Evolutionary conservation across 2,329 filamentous ascomycete species (phyloP).

Genomic region (Pseudopyrenochaeta lycopersici): DNA sequence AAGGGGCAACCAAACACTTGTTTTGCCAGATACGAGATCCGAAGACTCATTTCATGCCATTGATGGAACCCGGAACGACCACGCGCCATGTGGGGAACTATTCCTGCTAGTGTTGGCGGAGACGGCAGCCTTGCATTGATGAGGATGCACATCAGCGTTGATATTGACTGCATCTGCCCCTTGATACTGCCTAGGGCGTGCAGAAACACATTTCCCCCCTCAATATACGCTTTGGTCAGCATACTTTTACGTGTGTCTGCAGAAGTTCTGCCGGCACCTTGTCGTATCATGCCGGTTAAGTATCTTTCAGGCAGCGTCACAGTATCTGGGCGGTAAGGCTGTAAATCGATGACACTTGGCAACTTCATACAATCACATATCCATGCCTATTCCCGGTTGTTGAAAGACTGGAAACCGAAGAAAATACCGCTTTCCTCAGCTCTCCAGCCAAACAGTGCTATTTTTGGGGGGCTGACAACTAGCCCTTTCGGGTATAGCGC

Average conservation of each 20-base stretch:
- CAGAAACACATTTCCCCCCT: not conserved
- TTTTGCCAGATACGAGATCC: not conserved
- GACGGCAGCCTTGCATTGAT: slow-evolving; percentile 13
- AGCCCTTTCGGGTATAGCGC: slow-evolving; percentile 3
- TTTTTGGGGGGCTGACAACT: slow-evolving; percentile 23
- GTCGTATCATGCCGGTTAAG: not conserved
- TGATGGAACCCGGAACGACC: slow-evolving; percentile 5
- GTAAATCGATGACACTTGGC: not conserved
- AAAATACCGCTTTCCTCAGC: slow-evolving; percentile 7
- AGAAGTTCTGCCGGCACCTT: not conserved
- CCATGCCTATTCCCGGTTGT: not conserved
- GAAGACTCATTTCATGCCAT: slow-evolving; percentile 2
- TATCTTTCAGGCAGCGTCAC: not conserved
- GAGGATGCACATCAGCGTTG: not conserved
- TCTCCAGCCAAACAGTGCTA: slow-evolving; percentile 16
- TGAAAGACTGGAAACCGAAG: not conserved
- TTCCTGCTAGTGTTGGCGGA: slow-evolving; percentile 7
- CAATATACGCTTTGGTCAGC: not conserved
- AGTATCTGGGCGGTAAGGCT: not conserved
- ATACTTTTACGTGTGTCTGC: not conserved
- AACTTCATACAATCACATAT: not conserved
- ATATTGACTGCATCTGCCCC: not conserved
- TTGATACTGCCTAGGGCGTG: slow-evolving; percentile 3
- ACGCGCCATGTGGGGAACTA: slow-evolving; percentile 10
- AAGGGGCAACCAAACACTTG: not conserved